phyloP scores from a whole-genome alignment of 192 early-diverging fungal genomes.

The Gonapodya sp. region DNA sequence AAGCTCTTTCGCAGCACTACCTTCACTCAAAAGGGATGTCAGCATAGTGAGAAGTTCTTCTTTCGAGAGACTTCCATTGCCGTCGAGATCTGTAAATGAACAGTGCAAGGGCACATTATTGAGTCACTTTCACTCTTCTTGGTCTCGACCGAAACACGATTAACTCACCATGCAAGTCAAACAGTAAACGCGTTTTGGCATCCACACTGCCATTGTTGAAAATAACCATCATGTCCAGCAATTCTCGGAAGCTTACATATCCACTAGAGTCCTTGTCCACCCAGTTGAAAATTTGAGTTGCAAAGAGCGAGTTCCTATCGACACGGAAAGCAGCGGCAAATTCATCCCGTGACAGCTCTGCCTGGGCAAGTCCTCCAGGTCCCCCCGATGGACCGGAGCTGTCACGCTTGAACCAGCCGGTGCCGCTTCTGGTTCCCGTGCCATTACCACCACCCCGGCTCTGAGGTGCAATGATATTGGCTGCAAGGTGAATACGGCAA shows the following conservation, averaged over 20 bases:
- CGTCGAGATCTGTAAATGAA: background rate
- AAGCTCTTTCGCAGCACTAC: background rate
- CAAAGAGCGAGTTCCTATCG: background rate
- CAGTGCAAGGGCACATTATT: too few species aligned
- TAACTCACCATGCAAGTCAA: background rate
- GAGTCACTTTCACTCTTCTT: too few species aligned
- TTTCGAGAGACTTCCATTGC: background rate
- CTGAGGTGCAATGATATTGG: background rate
- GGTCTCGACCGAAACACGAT: too few species aligned
- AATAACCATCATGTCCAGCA: background rate
- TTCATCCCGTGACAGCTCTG: background rate
- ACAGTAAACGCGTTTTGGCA: background rate
- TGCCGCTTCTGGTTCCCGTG: background rate
- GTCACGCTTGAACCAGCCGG: background rate
- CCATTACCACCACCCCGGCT: background rate
- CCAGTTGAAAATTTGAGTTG: background rate
- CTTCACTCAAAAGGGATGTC: background rate
- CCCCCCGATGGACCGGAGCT: background rate
- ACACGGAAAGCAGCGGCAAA: background rate
- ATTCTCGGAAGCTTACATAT: background rate
- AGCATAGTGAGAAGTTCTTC: background rate
- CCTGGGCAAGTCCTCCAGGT: background rate
- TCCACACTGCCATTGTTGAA: background rate
- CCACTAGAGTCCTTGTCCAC: background rate
- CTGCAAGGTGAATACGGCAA: background rate